Evolutionary conservation across 2,329 filamentous ascomycete genomes (phyloP).

Genomic region (Aspergillus aculeatus): DNA sequence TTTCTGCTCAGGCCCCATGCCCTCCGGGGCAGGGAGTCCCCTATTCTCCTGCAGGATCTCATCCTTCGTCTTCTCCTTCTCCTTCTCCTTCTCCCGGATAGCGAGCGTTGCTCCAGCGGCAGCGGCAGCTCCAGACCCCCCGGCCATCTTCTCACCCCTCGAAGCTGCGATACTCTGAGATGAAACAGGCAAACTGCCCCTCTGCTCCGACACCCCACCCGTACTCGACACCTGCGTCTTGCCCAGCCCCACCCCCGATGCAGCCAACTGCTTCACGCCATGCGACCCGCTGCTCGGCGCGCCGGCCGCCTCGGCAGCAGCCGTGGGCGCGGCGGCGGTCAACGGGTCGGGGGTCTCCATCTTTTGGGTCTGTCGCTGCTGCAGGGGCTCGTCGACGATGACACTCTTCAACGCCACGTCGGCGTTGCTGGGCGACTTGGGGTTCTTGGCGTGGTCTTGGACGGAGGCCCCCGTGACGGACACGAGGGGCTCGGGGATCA

Average conservation of each 20-base stretch:
- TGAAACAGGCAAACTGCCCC: neutral
- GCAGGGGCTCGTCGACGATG: constrained; percentile 1
- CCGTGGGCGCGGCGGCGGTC: neutral
- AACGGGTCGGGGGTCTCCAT: neutral
- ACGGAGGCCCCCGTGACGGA: constrained; percentile 4
- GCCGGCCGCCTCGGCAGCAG: neutral
- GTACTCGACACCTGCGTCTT: neutral
- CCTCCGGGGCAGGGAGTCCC: neutral
- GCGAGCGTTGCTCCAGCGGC: neutral
- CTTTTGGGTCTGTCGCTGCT: neutral
- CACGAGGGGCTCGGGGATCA: constrained; percentile 17
- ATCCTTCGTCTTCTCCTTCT: neutral
- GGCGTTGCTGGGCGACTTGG: constrained; percentile 8
- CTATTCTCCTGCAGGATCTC: neutral
- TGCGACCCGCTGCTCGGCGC: neutral
- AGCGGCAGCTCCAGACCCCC: neutral
- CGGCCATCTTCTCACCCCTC: too few species aligned
- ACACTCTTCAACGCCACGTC: constrained; percentile 8
- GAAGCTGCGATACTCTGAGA: too few species aligned
- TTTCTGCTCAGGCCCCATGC: too few species aligned
- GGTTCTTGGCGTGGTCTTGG: constrained; percentile 3
- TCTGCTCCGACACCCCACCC: neutral
- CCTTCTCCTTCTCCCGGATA: neutral
- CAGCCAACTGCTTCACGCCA: neutral
- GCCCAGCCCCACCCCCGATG: neutral